Evolutionary conservation across 2,329 filamentous ascomycete species (phyloP).

Genomic region (Scorias spongiosa): DNA sequence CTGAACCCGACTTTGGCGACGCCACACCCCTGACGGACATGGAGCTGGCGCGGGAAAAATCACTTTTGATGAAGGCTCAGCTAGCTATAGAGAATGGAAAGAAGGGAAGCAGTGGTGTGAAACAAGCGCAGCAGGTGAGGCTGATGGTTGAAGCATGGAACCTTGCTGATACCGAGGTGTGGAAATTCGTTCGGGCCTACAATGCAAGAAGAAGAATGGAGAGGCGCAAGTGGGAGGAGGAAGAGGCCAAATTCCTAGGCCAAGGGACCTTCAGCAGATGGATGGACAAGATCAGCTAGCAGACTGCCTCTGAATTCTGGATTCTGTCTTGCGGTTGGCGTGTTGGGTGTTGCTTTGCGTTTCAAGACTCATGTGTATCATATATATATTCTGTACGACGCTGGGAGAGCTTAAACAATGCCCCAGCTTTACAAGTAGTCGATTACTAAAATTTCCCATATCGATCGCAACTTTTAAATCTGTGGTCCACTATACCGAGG

Average conservation of each 20-base stretch:
- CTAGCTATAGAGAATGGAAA: constrained; percentile 15
- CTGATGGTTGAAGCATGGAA: constrained; percentile 36
- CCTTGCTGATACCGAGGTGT: constrained; percentile 60
- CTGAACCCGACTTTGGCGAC: constrained; percentile 32
- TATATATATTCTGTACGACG: too few relatives aligned
- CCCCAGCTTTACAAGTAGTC: too few relatives aligned
- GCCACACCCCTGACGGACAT: constrained; percentile 34
- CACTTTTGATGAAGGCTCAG: constrained; percentile 29
- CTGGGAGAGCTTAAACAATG: too few relatives aligned
- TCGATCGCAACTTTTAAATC: too few relatives aligned
- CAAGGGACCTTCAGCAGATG: constrained; percentile 30
- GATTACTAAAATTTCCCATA: too few relatives aligned
- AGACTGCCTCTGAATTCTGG: too few relatives aligned
- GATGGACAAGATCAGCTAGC: constrained; percentile 9
- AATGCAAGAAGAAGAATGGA: constrained; percentile 48
- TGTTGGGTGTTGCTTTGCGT: too few relatives aligned
- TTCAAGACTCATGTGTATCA: too few relatives aligned
- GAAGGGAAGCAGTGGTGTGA: constrained; percentile 14
- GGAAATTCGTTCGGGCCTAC: constrained; percentile 58
- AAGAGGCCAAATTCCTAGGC: constrained; percentile 50
- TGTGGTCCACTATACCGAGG: too few relatives aligned
- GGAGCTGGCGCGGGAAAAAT: constrained; percentile 39
- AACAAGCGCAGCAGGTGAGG: constrained; percentile 19
- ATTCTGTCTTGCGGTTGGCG: too few relatives aligned
- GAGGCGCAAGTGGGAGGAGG: constrained; percentile 52